Evolutionary conservation across 192 early-diverging fungal species (phyloP), one percentile per base, ranked within the genome.

Genomic region (Mortierella hygrophila): DNA sequence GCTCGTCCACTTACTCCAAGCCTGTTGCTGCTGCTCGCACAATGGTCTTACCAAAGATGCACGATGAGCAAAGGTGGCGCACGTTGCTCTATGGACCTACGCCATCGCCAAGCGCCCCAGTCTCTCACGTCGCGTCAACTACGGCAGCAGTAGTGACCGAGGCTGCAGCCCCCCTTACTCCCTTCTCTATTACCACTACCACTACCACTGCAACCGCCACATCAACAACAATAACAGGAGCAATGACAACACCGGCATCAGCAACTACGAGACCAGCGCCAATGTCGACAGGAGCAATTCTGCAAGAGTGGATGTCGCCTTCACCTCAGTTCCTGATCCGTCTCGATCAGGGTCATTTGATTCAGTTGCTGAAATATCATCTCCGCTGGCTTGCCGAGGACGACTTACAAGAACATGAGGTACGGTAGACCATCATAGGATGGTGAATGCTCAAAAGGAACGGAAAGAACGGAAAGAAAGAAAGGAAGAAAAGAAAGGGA

Each of bases 301-400:
- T 32, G 72, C 29, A 21, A 37, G 47, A 76, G 29, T 71, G 84
- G 37, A 74, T 77, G 29, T 21, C 32, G 20, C 84, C 84, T 16
- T 60, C 63, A 29, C 84, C 84, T 11, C 79, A n/a, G 35, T 78
- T 86, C 38, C 47, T 86, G 29, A 35, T 74, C 7, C 79, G 71
- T 21, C 47, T 86, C 38, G 77, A 86, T 42, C 84, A 86, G 63
- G 84, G 84, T 6, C 47, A 80, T 69, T 20, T 86, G 55, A 78
- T 86, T 10, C 75, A 74, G 18, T 21, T 86, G 42, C 75, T 86
- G 13, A 79, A 77, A 47, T 86, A 81, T 21, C 79, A 81, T 49
- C 40, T 86, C 26, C 78, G 79, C 15, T 86, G 84, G 84, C 11
- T 86, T 37, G 75, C 75, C 7, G 79, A 77, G 37, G 65, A 81